A percentile compares a stretch with the other conserved stretches of the same genome.
These are phyloP conservation scores for Plasmodium vinckei DNA, from an alignment of 169 alveolate species.

Conservation along the genomic window DNA sequence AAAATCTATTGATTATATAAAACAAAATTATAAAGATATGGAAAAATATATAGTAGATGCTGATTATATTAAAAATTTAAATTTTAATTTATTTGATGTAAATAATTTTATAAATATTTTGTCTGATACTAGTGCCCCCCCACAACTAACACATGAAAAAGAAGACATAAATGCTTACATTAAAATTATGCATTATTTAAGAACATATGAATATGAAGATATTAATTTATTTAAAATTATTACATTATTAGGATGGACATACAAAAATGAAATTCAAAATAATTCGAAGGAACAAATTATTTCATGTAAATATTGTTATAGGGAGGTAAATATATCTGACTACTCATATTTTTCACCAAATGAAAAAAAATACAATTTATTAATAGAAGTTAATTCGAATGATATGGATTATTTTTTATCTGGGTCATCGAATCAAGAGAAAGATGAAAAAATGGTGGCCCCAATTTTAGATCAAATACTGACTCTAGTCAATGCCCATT, in stretches of 20 bases:
- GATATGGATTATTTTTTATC: conserved; percentile 8
- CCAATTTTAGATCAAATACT: not conserved
- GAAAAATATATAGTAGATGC: conserved; percentile 29
- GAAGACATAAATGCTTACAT: conserved; percentile 54
- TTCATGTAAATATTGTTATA: conserved; percentile 53
- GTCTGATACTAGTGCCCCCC: not conserved
- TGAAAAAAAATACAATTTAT: conserved; percentile 15
- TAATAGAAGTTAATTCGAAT: not conserved
- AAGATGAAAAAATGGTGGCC: not conserved
- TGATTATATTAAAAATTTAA: conserved; percentile 25
- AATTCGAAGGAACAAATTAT: not conserved
- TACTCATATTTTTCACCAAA: conserved; percentile 35
- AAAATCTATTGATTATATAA: conserved; percentile 20
- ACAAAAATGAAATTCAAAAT: not conserved
- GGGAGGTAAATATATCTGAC: conserved; percentile 40
- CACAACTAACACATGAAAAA: not conserved
- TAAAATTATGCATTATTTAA: conserved; percentile 41
- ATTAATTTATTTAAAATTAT: conserved; percentile 27
- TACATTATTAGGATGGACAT: conserved; percentile 66
- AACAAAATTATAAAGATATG: conserved; percentile 1
- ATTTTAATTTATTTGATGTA: conserved; percentile 26
- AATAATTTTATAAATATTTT: conserved; percentile 34
- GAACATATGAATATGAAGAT: conserved; percentile 19
- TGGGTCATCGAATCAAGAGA: not conserved
- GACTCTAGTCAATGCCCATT: not conserved